phyloP scores from a whole-genome alignment of 2,329 filamentous ascomycete species.

The Arthrobotrys sphaeroides region DNA sequence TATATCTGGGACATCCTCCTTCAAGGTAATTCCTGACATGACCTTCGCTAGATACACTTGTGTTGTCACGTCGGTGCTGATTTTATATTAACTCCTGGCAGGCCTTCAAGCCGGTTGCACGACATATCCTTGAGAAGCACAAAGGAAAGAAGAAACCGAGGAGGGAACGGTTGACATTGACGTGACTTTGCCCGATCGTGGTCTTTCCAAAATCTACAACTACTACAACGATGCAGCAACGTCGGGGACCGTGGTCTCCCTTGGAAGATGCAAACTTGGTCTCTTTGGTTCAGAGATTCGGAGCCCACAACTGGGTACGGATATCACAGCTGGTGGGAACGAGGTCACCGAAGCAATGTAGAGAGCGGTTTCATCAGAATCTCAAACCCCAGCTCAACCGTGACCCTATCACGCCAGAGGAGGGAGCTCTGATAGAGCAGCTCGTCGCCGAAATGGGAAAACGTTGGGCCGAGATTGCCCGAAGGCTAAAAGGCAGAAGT shows the following conservation, averaged over 20 bases:
- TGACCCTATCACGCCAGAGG: conserved; percentile 75
- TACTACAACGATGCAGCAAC: conserved; percentile 62
- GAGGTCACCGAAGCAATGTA: conserved; percentile 90
- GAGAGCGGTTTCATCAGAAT: conserved; percentile 93
- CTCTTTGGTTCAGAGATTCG: conserved; percentile 75
- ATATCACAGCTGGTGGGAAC: conserved; percentile 80
- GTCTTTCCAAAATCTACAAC: not conserved
- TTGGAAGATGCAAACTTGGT: conserved; percentile 77
- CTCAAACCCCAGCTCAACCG: conserved; percentile 80
- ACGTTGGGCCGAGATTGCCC: conserved; percentile 91
- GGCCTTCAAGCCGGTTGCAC: conserved; percentile 22
- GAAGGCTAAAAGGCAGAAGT: conserved; percentile 81
- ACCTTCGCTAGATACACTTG: not conserved
- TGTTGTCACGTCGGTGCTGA: conserved; percentile 24
- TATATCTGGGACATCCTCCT: conserved; percentile 4
- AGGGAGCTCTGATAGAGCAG: conserved; percentile 77
- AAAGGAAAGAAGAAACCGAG: not conserved
- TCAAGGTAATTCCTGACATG: conserved; percentile 31
- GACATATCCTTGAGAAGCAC: conserved; percentile 15
- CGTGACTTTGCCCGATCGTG: not conserved
- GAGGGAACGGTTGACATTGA: not conserved
- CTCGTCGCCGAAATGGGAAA: conserved; percentile 82
- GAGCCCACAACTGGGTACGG: conserved; percentile 87
- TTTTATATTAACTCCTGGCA: conserved; percentile 30
- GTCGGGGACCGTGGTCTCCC: conserved; percentile 84